Percentiles rank a stretch among this genome's conserved stretches.
Conservation (phyloP, 176 grass and related monocot genomes). For the Cenchrus americanus region DNA sequence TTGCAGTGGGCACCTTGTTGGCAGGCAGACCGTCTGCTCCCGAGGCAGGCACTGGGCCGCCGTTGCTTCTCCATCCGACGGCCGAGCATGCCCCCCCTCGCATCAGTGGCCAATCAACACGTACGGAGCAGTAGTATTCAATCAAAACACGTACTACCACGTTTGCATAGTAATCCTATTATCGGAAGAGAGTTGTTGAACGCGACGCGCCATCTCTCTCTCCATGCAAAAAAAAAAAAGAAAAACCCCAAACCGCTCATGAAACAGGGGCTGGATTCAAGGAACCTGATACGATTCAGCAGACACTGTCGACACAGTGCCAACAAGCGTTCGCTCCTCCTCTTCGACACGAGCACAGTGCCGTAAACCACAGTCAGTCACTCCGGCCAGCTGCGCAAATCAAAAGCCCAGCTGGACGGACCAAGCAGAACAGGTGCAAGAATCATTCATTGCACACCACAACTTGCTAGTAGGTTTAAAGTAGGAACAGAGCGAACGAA, state of each 20-base stretch:
- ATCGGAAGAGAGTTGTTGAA: not conserved
- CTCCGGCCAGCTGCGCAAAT: not conserved
- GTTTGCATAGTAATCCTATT: not conserved
- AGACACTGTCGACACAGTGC: not conserved
- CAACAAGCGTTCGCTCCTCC: not conserved
- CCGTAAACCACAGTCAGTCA: not conserved
- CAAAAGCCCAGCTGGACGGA: not conserved
- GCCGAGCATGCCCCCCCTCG: not conserved
- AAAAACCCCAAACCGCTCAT: not conserved
- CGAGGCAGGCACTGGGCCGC: not conserved
- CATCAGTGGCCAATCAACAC: not conserved
- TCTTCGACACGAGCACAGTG: not conserved
- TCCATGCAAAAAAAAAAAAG: not conserved
- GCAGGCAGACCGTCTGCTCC: not conserved
- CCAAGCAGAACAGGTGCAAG: not conserved
- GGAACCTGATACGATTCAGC: not conserved
- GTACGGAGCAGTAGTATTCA: no score
- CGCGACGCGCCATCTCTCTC: not conserved
- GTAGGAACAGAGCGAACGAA: not conserved
- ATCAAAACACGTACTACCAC: not conserved
- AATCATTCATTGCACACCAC: not conserved
- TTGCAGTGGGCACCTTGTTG: conserved; percentile 1
- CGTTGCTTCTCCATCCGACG: not conserved
- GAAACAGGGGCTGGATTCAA: not conserved
- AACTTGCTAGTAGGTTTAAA: not conserved